These are phyloP conservation scores for Arachnopeziza araneosa DNA, from an alignment of 2,329 filamentous ascomycete species.

Conservation along the genomic window DNA sequence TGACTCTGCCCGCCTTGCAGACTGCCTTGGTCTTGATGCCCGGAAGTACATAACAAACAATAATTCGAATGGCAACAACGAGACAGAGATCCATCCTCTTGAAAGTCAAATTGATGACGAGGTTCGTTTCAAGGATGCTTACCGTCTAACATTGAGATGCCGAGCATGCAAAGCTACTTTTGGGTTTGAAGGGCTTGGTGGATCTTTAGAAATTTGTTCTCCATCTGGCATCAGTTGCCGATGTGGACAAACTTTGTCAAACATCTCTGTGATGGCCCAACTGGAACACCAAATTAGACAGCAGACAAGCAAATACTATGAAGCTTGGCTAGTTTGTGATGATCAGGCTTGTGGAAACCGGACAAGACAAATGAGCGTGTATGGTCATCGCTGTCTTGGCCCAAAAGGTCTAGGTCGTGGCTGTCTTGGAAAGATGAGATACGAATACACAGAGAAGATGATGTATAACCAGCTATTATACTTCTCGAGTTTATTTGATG, in stretches of 20 bases:
- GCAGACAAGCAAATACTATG: constrained; percentile 80
- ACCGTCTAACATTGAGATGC: constrained; percentile 72
- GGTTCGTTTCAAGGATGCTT: constrained; percentile 79
- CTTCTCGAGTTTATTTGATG: constrained; percentile 78
- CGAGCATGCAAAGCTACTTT: constrained; percentile 69
- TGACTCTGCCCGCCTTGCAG: constrained; percentile 81
- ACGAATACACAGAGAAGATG: constrained; percentile 81
- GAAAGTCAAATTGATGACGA: constrained; percentile 93
- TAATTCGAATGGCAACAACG: constrained; percentile 44
- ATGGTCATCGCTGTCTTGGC: constrained; percentile 83
- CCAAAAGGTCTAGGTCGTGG: constrained; percentile 78
- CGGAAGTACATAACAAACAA: constrained; percentile 75
- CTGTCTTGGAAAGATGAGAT: constrained; percentile 82
- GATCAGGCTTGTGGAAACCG: constrained; percentile 81
- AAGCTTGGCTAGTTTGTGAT: constrained; percentile 86
- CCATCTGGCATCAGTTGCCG: constrained; percentile 72
- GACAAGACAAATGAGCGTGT: constrained; percentile 89
- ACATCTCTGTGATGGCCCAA: constrained; percentile 75
- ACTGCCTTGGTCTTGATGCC: constrained; percentile 88
- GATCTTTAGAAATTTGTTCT: constrained; percentile 54
- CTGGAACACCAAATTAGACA: constrained; percentile 77
- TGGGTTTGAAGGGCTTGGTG: constrained; percentile 69
- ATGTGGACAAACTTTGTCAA: constrained; percentile 61
- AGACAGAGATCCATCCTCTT: constrained; percentile 77
- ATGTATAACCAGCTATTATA: constrained; percentile 95